Evolutionary conservation across 2,329 filamentous ascomycete species (phyloP).

Genomic region (Scedosporium aurantiacum): DNA sequence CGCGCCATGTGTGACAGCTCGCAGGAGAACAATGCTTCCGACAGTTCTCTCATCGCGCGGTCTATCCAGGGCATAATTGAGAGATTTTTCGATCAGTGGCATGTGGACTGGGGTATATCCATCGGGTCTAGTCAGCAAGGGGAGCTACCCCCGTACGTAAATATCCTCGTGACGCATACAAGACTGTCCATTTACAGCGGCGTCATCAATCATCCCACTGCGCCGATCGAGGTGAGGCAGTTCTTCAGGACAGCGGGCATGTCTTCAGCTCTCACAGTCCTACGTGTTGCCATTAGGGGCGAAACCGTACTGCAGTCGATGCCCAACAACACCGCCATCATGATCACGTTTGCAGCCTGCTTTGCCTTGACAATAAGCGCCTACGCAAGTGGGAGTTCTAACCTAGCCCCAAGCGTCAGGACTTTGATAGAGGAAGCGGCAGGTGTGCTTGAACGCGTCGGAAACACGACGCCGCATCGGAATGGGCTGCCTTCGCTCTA

Average conservation of each 20-base stretch:
- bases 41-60: slow-evolving; percentile 42
- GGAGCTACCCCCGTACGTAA: slow-evolving; percentile 59
- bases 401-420: slow-evolving; percentile 50
- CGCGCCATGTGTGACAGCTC: slow-evolving; percentile 49
- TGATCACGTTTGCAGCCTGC: slow-evolving; percentile 66
- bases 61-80: slow-evolving; percentile 52
- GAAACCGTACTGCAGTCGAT: slow-evolving; percentile 60
- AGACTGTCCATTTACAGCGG: slow-evolving; percentile 63
- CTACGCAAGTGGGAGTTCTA: slow-evolving; percentile 44
- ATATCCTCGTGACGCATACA: slow-evolving; percentile 63
- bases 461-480: slow-evolving; percentile 52
- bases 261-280: slow-evolving; percentile 62
- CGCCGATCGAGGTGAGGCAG: slow-evolving; percentile 57
- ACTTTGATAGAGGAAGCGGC: slow-evolving; percentile 58
- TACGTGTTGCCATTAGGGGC: slow-evolving; percentile 62
- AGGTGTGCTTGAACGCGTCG: slow-evolving; percentile 57
- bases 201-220: slow-evolving; percentile 64
- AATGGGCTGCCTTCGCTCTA: slow-evolving; percentile 51
- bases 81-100: slow-evolving; percentile 55
- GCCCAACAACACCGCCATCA: slow-evolving; percentile 69
- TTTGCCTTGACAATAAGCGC: slow-evolving; percentile 56
- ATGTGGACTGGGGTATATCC: slow-evolving; percentile 47
- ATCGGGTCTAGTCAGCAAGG: slow-evolving; percentile 44
- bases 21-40: slow-evolving; percentile 28
- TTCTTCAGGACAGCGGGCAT: slow-evolving; percentile 63